These are phyloP conservation scores for Isoetes engelmannii DNA, from an alignment of 83 land plant species.

Conservation along the genomic window DNA sequence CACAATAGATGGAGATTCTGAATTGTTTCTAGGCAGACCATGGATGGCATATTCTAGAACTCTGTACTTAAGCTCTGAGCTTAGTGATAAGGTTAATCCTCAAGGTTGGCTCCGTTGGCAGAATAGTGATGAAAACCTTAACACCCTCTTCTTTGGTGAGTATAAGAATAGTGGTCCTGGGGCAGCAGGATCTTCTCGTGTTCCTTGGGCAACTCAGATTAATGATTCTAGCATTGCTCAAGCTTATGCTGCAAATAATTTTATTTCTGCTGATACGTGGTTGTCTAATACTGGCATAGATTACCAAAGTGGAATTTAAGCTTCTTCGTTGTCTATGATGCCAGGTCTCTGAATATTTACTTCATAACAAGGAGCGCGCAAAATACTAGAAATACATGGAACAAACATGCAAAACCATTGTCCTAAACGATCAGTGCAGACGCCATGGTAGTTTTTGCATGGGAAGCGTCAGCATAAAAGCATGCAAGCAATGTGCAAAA, in stretches of 20 bases:
- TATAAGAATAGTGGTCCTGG: conserved; percentile 50
- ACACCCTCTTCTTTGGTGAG: conserved; percentile 50
- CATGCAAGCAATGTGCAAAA: no score
- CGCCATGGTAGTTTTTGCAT: no score
- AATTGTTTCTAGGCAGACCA: conserved; percentile 54
- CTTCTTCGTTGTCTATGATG: background rate
- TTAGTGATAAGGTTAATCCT: conserved; percentile 39
- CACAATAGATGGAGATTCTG: conserved; percentile 13
- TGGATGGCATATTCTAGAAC: conserved; percentile 62
- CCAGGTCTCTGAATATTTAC: conserved; percentile 7
- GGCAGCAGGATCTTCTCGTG: conserved; percentile 26
- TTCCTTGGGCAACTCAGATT: conserved; percentile 46
- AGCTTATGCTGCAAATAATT: conserved; percentile 28
- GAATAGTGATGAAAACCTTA: conserved; percentile 16
- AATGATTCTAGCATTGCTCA: conserved; percentile 24
- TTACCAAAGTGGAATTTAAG: no score
- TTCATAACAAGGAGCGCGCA: conserved; percentile 3
- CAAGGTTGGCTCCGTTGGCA: conserved; percentile 58
- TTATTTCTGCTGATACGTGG: conserved; percentile 36
- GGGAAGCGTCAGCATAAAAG: no score
- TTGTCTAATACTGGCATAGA: conserved; percentile 22
- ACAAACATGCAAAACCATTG: no score
- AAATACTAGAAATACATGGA: no score
- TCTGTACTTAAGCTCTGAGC: conserved; percentile 36
- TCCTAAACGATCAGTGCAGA: no score